Conservation (phyloP, 495 filamentous ascomycete genomes). For the Podospora fimiseda region DNA sequence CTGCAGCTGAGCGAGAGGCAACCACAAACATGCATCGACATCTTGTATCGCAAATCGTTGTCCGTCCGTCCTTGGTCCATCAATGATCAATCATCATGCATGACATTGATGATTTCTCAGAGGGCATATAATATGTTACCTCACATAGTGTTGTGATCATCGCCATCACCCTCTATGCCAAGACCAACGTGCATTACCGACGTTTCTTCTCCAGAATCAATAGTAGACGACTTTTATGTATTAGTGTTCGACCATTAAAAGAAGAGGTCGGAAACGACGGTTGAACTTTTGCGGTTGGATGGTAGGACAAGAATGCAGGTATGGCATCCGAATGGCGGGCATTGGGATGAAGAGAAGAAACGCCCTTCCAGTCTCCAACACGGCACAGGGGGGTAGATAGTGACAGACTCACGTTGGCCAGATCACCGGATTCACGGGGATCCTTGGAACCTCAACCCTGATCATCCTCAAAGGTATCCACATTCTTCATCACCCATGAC, state of each 20-base stretch:
- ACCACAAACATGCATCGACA: constrained; percentile 19
- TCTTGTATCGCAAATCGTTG: constrained; percentile 15
- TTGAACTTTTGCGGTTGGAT: neutral
- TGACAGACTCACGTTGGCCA: neutral
- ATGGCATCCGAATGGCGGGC: neutral
- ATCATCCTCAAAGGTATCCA: neutral
- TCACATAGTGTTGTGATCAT: too few relatives aligned
- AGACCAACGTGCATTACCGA: constrained; percentile 2
- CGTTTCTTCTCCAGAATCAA: neutral
- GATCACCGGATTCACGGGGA: neutral
- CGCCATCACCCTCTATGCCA: too few relatives aligned
- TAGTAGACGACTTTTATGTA: too few relatives aligned
- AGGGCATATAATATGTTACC: too few relatives aligned
- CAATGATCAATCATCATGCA: constrained; percentile 15
- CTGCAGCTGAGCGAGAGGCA: constrained; percentile 22
- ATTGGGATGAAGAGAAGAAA: neutral
- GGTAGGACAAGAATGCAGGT: neutral
- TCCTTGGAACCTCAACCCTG: constrained; percentile 1
- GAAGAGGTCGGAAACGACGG: neutral
- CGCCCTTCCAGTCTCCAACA: neutral
- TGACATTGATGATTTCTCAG: neutral
- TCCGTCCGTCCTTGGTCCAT: constrained; percentile 9
- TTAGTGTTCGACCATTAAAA: too few relatives aligned
- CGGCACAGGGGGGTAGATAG: neutral
- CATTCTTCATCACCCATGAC: too few relatives aligned